Evolutionary conservation across 768 basidiomycete genomes (phyloP).

Genomic region (Boletus sp.): DNA sequence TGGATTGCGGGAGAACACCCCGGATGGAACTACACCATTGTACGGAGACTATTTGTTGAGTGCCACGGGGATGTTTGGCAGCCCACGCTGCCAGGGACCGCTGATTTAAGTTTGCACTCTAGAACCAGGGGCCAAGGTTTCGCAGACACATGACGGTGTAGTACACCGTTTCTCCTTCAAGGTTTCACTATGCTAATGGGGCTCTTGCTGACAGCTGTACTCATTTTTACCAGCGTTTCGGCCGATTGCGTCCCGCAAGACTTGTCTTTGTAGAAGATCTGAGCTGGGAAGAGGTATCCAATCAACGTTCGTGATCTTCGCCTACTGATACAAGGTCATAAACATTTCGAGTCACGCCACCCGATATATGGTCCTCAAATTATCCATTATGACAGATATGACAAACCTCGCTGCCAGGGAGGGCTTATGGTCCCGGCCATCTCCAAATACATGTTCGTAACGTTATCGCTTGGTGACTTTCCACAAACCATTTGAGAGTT

Average conservation of each 20-base stretch:
- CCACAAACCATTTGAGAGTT: neutral
- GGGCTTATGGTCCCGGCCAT: neutral
- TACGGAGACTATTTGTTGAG: neutral
- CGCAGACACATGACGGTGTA: neutral
- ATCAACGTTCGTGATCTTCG: slow-evolving; percentile 24
- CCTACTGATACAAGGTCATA: slow-evolving; percentile 6
- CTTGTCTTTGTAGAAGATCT: neutral
- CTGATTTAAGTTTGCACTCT: neutral
- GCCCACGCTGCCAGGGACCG: neutral
- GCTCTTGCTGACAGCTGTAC: neutral
- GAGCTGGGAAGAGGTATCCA: neutral
- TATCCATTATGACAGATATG: neutral
- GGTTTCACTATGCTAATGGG: neutral
- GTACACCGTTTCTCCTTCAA: neutral
- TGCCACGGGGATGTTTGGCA: neutral
- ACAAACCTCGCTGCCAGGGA: neutral
- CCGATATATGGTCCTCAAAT: neutral
- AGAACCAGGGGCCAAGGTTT: neutral
- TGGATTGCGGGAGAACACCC: neutral
- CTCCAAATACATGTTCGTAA: neutral
- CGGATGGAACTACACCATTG: neutral
- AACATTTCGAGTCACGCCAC: slow-evolving; percentile 10
- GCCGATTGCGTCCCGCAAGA: slow-evolving; percentile 1
- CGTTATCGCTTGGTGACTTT: neutral
- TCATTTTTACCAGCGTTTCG: slow-evolving; percentile 29